Conservation (phyloP, 108 stramenopile genomes). For the Nitzschia putrida region DNA sequence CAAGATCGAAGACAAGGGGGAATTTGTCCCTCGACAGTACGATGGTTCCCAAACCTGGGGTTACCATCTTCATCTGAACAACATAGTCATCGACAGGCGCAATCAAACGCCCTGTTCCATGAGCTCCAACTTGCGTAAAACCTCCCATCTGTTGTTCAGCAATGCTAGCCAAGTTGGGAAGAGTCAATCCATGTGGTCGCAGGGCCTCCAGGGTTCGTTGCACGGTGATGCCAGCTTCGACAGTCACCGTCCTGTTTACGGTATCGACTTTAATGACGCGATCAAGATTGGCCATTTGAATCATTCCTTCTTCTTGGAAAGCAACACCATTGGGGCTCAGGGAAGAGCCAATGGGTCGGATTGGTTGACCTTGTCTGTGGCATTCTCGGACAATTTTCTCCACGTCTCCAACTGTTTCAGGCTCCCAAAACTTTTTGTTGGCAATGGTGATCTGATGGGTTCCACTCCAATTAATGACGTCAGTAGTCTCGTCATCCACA, state of each 20-base stretch:
- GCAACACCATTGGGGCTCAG: constrained; percentile 95
- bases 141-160: constrained; percentile 98
- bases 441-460: constrained; percentile 68
- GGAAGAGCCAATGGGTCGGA: constrained; percentile 93
- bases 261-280: constrained; percentile 77
- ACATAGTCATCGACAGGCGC: constrained; percentile 96
- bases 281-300: constrained; percentile 88
- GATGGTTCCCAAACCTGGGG: constrained; percentile 80
- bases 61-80: constrained; percentile 84
- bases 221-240: constrained; percentile 92
- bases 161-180: constrained; percentile 95
- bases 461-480: constrained; percentile 85
- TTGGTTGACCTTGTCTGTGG: constrained; percentile 46
- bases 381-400: constrained; percentile 61
- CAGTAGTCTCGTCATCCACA: constrained; percentile 54
- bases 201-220: constrained; percentile 66
- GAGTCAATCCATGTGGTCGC: constrained; percentile 78
- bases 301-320: constrained; percentile 72
- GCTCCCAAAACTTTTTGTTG: constrained; percentile 68
- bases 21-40: constrained; percentile 68
- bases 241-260: constrained; percentile 82
- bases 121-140: constrained; percentile 92
- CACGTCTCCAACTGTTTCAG: constrained; percentile 69
- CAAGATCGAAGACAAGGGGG: constrained; percentile 77
- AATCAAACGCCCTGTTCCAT: constrained; percentile 93